A percentile compares a stretch with the other conserved stretches of the same genome.
These are phyloP conservation scores for Begonia peltatifolia DNA, from an alignment of 306 rosid genomes.

Conservation along the genomic window DNA sequence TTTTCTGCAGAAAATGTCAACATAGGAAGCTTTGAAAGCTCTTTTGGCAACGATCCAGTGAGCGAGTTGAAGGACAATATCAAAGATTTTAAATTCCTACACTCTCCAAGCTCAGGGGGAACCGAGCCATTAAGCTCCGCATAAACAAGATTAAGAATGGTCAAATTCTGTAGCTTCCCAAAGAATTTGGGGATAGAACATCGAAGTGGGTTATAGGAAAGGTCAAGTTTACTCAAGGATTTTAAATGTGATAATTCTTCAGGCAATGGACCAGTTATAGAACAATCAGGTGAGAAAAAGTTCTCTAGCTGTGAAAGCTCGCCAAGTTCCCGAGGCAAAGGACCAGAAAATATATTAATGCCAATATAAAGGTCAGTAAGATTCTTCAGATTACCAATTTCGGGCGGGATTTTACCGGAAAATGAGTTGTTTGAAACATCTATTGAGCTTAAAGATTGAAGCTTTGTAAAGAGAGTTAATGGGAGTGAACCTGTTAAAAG, in stretches of 20 bases:
- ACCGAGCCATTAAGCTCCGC: slow-evolving; percentile 65
- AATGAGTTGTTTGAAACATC: slow-evolving; percentile 84
- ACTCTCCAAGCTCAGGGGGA: slow-evolving; percentile 72
- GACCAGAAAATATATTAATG: slow-evolving; percentile 47
- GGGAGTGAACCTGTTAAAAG: slow-evolving; percentile 70
- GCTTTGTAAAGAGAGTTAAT: slow-evolving; percentile 31
- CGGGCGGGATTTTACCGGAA: slow-evolving; percentile 54
- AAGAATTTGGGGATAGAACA: slow-evolving; percentile 71
- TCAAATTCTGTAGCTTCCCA: slow-evolving; percentile 55
- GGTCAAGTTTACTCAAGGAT: slow-evolving; percentile 50
- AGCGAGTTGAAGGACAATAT: slow-evolving; percentile 74
- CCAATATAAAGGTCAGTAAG: slow-evolving; percentile 63
- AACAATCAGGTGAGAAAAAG: slow-evolving; percentile 48
- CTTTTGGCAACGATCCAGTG: slow-evolving; percentile 67
- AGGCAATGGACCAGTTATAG: slow-evolving; percentile 75
- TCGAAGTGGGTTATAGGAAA: slow-evolving; percentile 72
- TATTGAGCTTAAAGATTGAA: slow-evolving; percentile 40
- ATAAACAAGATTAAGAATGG: slow-evolving; percentile 38
- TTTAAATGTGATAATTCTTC: slow-evolving; percentile 50
- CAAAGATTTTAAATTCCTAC: slow-evolving; percentile 45
- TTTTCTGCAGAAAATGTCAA: slow-evolving; percentile 64
- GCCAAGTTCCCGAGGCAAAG: slow-evolving; percentile 61
- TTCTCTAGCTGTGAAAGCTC: slow-evolving; percentile 44
- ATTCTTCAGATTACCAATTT: slow-evolving; percentile 44
- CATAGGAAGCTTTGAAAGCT: slow-evolving; percentile 64